Percentiles rank a stretch among this genome's conserved stretches.
Evolutionary conservation across 2,329 filamentous ascomycete species (phyloP).

Genomic region (Fusarium poae): DNA sequence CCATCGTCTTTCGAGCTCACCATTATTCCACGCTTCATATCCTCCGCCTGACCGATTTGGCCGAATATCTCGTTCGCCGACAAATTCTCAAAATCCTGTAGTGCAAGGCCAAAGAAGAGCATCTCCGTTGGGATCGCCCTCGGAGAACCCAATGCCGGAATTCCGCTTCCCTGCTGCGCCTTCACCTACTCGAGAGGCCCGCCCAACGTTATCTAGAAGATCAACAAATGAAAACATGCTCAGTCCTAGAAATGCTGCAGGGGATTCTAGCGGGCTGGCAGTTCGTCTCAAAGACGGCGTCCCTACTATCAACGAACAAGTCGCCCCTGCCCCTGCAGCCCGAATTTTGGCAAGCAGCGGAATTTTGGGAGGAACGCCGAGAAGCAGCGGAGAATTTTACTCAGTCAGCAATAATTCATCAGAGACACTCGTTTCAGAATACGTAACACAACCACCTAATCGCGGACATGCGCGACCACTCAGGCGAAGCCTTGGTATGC

Average conservation of each 20-base stretch:
- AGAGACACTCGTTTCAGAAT: constrained; percentile 93
- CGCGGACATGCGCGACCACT: constrained; percentile 57
- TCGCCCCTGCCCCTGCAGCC: constrained; percentile 71
- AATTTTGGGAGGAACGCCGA: constrained; percentile 78
- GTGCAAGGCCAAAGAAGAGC: constrained; percentile 54
- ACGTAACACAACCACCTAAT: constrained; percentile 67
- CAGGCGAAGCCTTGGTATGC: constrained; percentile 61
- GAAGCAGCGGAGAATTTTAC: constrained; percentile 95
- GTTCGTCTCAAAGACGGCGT: constrained; percentile 60
- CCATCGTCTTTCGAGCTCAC: constrained; percentile 61
- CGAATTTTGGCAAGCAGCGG: constrained; percentile 84
- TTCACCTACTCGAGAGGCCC: constrained; percentile 56
- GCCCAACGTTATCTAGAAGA: constrained; percentile 47
- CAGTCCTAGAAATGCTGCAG: constrained; percentile 55
- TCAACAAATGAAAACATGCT: constrained; percentile 56
- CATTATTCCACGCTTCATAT: constrained; percentile 68
- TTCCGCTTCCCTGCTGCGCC: constrained; percentile 68
- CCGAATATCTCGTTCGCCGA: constrained; percentile 58
- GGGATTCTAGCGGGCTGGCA: constrained; percentile 55
- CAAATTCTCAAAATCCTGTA: constrained; percentile 61
- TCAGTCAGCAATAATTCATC: constrained; percentile 94
- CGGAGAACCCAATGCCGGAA: constrained; percentile 63
- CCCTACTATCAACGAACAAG: constrained; percentile 68
- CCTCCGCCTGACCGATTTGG: constrained; percentile 64
- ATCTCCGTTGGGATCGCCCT: constrained; percentile 54